These are phyloP conservation scores for Catunica adiposa DNA, from an alignment of 2,329 filamentous ascomycete species.

Conservation along the genomic window DNA sequence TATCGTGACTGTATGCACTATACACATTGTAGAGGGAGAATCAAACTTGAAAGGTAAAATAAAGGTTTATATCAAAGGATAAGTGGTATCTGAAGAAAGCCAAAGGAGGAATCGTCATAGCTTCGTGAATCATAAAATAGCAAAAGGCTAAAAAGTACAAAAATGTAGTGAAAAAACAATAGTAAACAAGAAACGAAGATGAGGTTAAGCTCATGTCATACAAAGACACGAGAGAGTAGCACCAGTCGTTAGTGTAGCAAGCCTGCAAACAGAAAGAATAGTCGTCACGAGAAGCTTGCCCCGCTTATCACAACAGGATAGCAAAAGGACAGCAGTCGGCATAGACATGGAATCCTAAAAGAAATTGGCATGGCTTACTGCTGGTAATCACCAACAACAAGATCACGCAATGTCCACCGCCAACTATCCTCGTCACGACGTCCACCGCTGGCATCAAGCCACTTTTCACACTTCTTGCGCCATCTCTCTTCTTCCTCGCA, in stretches of 20 bases:
- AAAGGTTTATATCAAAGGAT: conserved; percentile 3
- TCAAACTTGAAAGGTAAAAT: neutral
- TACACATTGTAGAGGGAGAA: neutral
- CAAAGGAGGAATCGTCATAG: conserved; percentile 11
- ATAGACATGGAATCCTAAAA: neutral
- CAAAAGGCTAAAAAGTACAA: conserved; percentile 2
- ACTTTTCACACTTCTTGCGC: conserved; percentile 73
- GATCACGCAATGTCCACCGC: conserved; percentile 61
- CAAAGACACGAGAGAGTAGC: too few relatives aligned
- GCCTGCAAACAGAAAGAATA: neutral
- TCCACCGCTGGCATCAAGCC: conserved; percentile 45
- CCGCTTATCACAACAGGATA: neutral
- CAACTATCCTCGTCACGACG: conserved; percentile 43
- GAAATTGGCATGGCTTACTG: neutral
- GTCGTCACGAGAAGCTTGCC: neutral
- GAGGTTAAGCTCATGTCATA: neutral
- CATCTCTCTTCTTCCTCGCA: conserved; percentile 84
- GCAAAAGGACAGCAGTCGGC: neutral
- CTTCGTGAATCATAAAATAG: conserved; percentile 13
- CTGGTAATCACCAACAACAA: conserved; percentile 29
- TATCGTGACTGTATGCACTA: neutral
- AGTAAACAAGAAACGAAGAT: conserved; percentile 6
- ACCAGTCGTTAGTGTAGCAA: too few relatives aligned
- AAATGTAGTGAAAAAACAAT: neutral
- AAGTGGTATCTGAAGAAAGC: conserved; percentile 5